phyloP scores from a whole-genome alignment of 2,329 filamentous ascomycete genomes.

The Tolypocladium inflatum region DNA sequence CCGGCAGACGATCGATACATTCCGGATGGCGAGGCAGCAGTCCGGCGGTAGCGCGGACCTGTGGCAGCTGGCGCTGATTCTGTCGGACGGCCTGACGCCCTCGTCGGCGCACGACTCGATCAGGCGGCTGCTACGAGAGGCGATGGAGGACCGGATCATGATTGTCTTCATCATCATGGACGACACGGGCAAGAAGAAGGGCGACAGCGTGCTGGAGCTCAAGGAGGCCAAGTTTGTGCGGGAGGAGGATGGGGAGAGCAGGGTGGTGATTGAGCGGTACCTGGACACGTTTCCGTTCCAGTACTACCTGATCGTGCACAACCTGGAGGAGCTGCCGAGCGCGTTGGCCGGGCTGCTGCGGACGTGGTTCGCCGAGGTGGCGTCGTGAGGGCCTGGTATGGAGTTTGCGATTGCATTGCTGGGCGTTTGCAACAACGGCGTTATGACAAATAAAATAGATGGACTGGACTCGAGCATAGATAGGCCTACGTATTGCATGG shows the following conservation, averaged over 20 bases:
- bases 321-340: conserved; percentile 82
- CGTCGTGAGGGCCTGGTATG: conserved; percentile 20
- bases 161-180: conserved; percentile 97
- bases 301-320: conserved; percentile 90
- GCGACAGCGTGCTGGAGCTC: conserved; percentile 73
- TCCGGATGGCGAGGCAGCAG: conserved; percentile 64
- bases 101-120: conserved; percentile 72
- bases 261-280: conserved; percentile 79
- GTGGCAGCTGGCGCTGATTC: conserved; percentile 90
- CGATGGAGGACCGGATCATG: conserved; percentile 92
- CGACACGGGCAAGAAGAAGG: conserved; percentile 36
- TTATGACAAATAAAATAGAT: not conserved
- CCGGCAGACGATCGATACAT: conserved; percentile 66
- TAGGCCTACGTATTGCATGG: not conserved
- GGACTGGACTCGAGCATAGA: not conserved
- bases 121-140: conserved; percentile 71
- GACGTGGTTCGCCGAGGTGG: conserved; percentile 85
- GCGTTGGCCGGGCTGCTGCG: conserved; percentile 81
- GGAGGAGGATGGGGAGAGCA: conserved; percentile 47
- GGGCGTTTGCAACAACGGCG: not conserved
- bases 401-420: not conserved
- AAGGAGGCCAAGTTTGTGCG: conserved; percentile 76
- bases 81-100: conserved; percentile 90
- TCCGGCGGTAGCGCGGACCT: conserved; percentile 55
- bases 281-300: conserved; percentile 94